Conservation (phyloP, 805 yeast genomes). For the Ogataea degrootiae region DNA sequence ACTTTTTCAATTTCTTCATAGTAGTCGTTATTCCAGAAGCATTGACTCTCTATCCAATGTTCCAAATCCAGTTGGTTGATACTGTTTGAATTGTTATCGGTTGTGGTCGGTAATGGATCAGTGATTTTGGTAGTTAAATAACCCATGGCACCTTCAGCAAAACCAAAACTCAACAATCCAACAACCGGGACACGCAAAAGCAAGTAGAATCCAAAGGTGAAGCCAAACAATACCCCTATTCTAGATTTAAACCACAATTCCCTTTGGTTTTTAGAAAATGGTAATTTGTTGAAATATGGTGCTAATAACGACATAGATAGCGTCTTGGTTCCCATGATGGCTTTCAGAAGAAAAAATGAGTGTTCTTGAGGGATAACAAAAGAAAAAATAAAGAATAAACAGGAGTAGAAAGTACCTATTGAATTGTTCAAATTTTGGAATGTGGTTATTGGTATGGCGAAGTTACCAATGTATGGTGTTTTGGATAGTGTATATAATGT, state of each 20-base stretch:
- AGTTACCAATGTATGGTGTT: conserved; percentile 38
- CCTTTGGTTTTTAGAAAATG: conserved; percentile 38
- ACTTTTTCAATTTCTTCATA: conserved; percentile 10
- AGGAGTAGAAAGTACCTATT: conserved; percentile 44
- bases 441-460: conserved; percentile 38
- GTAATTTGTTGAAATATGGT: conserved; percentile 47
- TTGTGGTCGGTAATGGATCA: conserved; percentile 36
- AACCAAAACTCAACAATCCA: conserved; percentile 44
- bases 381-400: conserved; percentile 32
- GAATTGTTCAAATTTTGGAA: conserved; percentile 40
- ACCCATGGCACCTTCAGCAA: conserved; percentile 51
- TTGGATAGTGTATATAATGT: conserved; percentile 31
- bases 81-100: not conserved
- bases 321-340: conserved; percentile 43
- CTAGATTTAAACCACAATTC: conserved; percentile 48
- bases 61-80: not conserved
- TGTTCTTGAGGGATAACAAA: conserved; percentile 32
- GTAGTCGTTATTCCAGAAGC: conserved; percentile 15
- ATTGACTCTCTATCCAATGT: conserved; percentile 13
- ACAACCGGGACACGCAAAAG: conserved; percentile 40
- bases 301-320: conserved; percentile 41
- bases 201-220: conserved; percentile 43
- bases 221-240: conserved; percentile 53
- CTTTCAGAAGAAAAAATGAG: conserved; percentile 34
- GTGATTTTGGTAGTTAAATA: conserved; percentile 49